Evolutionary conservation across 129 eudicot species (phyloP).

Genomic region (Smallanthus sonchifolius): DNA sequence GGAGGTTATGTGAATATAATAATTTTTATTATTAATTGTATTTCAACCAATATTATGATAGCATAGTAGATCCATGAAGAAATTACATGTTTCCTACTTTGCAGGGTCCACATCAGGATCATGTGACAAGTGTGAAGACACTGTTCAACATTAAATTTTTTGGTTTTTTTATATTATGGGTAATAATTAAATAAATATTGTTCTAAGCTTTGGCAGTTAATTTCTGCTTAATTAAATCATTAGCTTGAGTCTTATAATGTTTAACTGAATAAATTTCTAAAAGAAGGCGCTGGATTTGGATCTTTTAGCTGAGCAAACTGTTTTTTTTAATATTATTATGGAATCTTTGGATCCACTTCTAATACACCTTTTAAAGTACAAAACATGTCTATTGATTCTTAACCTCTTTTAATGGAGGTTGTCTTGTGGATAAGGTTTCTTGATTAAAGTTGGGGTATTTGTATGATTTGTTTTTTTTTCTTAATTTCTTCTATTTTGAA

Average conservation of each 20-base stretch:
- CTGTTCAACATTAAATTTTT: constrained; percentile 25
- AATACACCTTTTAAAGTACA: constrained; percentile 26
- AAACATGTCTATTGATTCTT: constrained; percentile 24
- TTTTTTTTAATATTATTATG: constrained; percentile 28
- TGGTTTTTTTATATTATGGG: constrained; percentile 10
- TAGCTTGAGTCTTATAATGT: constrained; percentile 13
- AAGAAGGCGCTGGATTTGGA: constrained; percentile 26
- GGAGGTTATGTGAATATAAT: constrained; percentile 19
- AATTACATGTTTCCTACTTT: constrained; percentile 34
- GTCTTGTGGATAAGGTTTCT: constrained; percentile 28
- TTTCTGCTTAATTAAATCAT: constrained; percentile 23
- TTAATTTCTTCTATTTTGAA: neutral
- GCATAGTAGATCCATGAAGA: constrained; percentile 29
- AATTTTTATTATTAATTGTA: neutral
- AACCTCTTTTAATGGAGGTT: constrained; percentile 9
- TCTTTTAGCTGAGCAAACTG: constrained; percentile 19
- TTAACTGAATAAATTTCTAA: constrained; percentile 19
- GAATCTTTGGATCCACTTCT: constrained; percentile 35
- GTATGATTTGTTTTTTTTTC: neutral
- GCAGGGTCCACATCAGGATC: constrained; percentile 31
- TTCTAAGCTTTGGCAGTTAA: constrained; percentile 7
- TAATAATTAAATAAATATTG: constrained; percentile 2
- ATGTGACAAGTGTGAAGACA: constrained; percentile 37
- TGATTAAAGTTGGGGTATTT: constrained; percentile 8
- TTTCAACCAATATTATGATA: constrained; percentile 29